Evolutionary conservation across 2,329 filamentous ascomycete species (phyloP), one percentile per base, ranked within the genome.

Genomic region (Pseudogymnoascus sp.): DNA sequence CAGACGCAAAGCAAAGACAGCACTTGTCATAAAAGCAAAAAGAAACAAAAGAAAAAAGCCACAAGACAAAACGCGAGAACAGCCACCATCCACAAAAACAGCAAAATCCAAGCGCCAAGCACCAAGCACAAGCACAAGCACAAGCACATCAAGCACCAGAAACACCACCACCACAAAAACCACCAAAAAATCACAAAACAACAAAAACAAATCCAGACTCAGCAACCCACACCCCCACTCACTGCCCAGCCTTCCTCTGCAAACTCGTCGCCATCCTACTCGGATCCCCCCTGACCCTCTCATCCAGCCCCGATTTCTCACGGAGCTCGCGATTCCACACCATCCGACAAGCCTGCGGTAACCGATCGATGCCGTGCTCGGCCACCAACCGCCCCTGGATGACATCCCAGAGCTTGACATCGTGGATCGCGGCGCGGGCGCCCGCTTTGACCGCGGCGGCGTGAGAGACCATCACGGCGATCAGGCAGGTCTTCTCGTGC

Each of bases 1-100:
- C 47, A 34, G 26, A 57, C 16, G 51, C 51, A 18, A 12, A 34
- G 51, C 51, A 18, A 12, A 34, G 51, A 57, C 51, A 57, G 51
- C 51, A 57, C 51, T 57, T 57, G 51, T 57, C 51, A 18, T 57
- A 34, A 57, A 57, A 57, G 14, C 26, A 14, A 57, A 57, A 34
- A 57, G 5, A 26, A 11, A 11, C 6, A 54, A 34, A 31, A 18
- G 5, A 5, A 31, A 23, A 23, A 45, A 57, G 5, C 26, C 47
- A 34, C 47, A 34, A 54, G 47, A 57, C n/a, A 29, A 31, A 31
- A 31, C 45, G n/a, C 14, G 11, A 31, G 14, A 54, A 31, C 14
- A 3, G 29, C 3, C 23, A 29, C 14, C 45, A 54, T 5, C 45
- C 45, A 54, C 14, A 40, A 40, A 45, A 45, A 21, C 16, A 39